Base-by-base conservation (phyloP, 371 early-diverging fungal species). In the Mucor irregularis region DNA sequence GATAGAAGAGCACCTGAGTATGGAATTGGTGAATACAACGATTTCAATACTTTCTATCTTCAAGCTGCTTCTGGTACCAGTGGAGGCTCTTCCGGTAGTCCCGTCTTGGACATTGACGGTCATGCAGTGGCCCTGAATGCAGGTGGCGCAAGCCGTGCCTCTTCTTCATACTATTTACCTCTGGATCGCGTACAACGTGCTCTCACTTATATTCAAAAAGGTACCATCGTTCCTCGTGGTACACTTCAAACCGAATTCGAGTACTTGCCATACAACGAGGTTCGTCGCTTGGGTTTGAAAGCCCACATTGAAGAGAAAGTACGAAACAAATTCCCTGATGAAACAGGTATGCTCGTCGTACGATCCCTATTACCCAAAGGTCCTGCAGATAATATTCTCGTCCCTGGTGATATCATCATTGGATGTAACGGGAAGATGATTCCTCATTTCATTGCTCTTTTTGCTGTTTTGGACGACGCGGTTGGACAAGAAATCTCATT, bases 341-440 rank as follows among this genome's bases (percentile, higher is more conserved):
- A 69, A 11, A 65, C 68, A 0, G 94, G 94, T 24, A 83, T 93
- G 85, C 69, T 93, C 8, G 87, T 89, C 0, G 88, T 84, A 17
- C 84, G 86, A 29, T 68, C 73, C 0, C 78, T 91, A 1, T 56
- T 92, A 11, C 91, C 92, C 9, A 73, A 85, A 35, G 91, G 91
- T 1, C 92, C 91, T 6, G 90, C 89, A 0, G 71, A 76, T 22
- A 77, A 66, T 13, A 43, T 82, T 3, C 54, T 92, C 1, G 84
- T 84, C 16, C 89, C 89, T 6, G 92, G 92, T 49, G 94, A 94
- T 59, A 86, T 94, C 34, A 69, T 84, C 6, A 65, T 90, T 51
- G 71, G 65, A 10, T 78, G 88, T 22, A 88, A 94, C 56, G 83
- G 80, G 7, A 45, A 71, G 6, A 64, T 83, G 29, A 64, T 90